Base-by-base conservation (phyloP, 2,329 filamentous ascomycete genomes). In the Atkinsonella texensis region DNA sequence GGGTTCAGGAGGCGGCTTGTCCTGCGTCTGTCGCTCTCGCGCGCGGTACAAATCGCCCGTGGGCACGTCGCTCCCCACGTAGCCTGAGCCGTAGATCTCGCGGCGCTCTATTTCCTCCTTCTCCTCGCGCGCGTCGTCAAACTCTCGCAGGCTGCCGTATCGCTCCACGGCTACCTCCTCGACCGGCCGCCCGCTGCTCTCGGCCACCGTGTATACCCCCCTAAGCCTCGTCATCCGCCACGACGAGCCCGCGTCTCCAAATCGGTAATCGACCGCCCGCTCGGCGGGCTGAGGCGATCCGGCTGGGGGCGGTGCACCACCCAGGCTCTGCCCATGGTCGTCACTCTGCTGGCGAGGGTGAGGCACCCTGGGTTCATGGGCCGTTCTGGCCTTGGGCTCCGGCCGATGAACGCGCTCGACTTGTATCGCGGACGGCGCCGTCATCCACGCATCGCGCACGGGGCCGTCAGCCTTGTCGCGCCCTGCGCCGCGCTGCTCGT, bases 221-320 rank as follows among this genome's bases (percentile, higher is more conserved):
- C 86, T 89, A 33, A 98, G 79, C 66, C 90, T 96, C 6, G 85
- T 95, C 90, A 98, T 95, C 48, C 94, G 84, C 93, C 94, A 98
- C 60, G 89, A 81, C 13, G 90, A 91, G 0, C 93, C 91, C 7
- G 80, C 71, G 65, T 98, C 93, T 17, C 94, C 93, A 66, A 98
- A 94, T 0, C 73, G 87, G 63, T 97, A 98, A 53, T 80, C 74
- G 9, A 94, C 80, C 0, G 54, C 61, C 28, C 63, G 58, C 52
- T 86, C 78, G 50, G 81, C 74, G 7, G 31, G 39, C 2, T 45
- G n/a, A 3, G 38, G 33, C 32, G 47, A 3, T 2, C 51, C 44
- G 2, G 44, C 12, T 2, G 38, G 6, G 0, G 52, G 13, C 28
- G 20, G 17, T n/a, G 23, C 39, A 1, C 79, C 77, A 12, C 78